These are phyloP conservation scores for Crithidia acanthocephali DNA, from an alignment of 208 protist genomes.

Conservation along the genomic window DNA sequence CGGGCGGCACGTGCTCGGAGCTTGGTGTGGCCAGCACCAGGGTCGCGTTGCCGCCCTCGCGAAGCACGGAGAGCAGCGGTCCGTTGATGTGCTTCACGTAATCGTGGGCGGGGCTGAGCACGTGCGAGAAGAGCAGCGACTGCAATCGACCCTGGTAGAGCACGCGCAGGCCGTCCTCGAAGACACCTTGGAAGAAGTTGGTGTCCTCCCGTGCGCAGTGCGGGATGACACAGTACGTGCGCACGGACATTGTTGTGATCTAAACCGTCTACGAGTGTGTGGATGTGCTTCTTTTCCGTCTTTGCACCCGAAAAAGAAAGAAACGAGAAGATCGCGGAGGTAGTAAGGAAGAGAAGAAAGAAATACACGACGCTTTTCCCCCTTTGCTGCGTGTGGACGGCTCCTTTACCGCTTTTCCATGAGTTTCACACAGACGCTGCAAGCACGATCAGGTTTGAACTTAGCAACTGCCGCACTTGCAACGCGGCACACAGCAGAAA, in stretches of 20 bases:
- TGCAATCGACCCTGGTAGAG: conserved; percentile 46
- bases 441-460: too few relatives aligned
- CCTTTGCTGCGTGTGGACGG: too few relatives aligned
- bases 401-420: too few relatives aligned
- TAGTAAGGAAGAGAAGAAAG: neutral
- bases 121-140: conserved; percentile 54
- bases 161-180: conserved; percentile 68
- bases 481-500: too few relatives aligned
- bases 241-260: conserved; percentile 32
- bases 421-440: too few relatives aligned
- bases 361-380: too few relatives aligned
- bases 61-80: conserved; percentile 56
- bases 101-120: conserved; percentile 77
- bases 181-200: conserved; percentile 76
- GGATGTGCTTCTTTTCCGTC: too few relatives aligned
- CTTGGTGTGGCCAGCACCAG: conserved; percentile 59
- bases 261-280: too few relatives aligned
- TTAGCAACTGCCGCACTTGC: too few relatives aligned
- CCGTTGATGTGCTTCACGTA: conserved; percentile 53
- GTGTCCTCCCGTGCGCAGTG: conserved; percentile 59
- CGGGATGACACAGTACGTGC: conserved; percentile 80
- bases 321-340: neutral
- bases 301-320: too few relatives aligned
- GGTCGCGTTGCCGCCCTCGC: conserved; percentile 42
- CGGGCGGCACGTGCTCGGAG: conserved; percentile 19